Percentiles rank a stretch among this genome's conserved stretches.
Conservation (phyloP, 257 asterid species). For the Marsdenia floribunda region DNA sequence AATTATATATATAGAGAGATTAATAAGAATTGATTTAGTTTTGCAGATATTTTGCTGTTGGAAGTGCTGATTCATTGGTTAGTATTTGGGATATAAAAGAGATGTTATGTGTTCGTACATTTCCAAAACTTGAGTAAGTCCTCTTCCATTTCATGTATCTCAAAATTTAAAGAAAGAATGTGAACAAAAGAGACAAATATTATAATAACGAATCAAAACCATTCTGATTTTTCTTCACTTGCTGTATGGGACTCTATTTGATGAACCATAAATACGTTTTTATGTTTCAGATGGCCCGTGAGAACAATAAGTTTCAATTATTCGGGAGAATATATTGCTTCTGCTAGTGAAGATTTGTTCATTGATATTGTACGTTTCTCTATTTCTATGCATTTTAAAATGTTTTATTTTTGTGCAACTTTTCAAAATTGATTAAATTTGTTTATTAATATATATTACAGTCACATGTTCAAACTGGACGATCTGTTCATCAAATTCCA, state of each 20-base stretch:
- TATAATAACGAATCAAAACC: not conserved
- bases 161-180: not conserved
- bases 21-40: not conserved
- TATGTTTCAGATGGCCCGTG: conserved; percentile 81
- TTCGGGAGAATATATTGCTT: conserved; percentile 92
- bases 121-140: conserved; percentile 87
- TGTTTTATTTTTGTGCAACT: not conserved
- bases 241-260: too few relatives aligned
- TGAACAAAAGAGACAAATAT: not conserved
- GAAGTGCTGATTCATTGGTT: conserved; percentile 96
- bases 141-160: conserved; percentile 11
- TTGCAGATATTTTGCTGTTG: conserved; percentile 86
- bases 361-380: conserved; percentile 72
- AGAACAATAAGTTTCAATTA: conserved; percentile 92
- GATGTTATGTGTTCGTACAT: conserved; percentile 91
- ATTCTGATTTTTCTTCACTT: not conserved
- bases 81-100: conserved; percentile 98
- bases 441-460: conserved; percentile 18
- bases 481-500: conserved; percentile 86
- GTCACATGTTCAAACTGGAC: conserved; percentile 77
- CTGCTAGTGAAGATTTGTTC: conserved; percentile 95
- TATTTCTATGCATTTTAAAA: not conserved
- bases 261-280: too few relatives aligned
- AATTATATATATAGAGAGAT: not conserved
- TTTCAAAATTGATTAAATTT: not conserved